Evolutionary conservation across 2,329 filamentous ascomycete species (phyloP).

Genomic region (Aspergillus hiratsukae): DNA sequence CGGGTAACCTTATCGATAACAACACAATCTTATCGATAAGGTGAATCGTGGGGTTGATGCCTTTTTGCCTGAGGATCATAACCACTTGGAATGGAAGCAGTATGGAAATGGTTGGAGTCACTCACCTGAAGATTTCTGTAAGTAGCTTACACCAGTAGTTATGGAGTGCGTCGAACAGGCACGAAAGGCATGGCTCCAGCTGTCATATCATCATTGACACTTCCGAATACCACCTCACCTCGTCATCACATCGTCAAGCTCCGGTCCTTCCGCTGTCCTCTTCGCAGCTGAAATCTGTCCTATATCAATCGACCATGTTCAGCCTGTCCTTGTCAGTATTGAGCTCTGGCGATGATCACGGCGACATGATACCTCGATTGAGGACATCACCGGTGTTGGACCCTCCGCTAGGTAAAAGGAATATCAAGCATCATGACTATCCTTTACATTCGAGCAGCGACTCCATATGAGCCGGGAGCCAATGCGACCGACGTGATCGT

Average conservation of each 20-base stretch:
- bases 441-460: conserved; percentile 23
- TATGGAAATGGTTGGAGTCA: not conserved
- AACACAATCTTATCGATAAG: not conserved
- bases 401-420: not conserved
- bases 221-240: conserved; percentile 10
- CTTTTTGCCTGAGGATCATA: not conserved
- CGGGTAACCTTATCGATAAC: not conserved
- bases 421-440: conserved; percentile 17
- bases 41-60: not conserved
- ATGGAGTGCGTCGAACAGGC: not conserved
- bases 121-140: not conserved
- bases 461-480: conserved; percentile 32
- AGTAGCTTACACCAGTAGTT: not conserved
- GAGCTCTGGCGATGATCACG: not conserved
- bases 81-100: not conserved
- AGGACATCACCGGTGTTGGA: not conserved
- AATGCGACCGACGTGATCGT: conserved; percentile 48
- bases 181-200: not conserved
- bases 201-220: conserved; percentile 12
- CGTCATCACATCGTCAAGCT: conserved; percentile 8
- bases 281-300: not conserved
- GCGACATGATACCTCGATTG: not conserved
- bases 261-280: conserved; percentile 5
- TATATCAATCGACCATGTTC: not conserved
- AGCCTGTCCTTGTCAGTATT: not conserved